These are phyloP conservation scores for Cordyceps fumosorosea DNA, from an alignment of 2,329 filamentous ascomycete genomes.

Conservation along the genomic window DNA sequence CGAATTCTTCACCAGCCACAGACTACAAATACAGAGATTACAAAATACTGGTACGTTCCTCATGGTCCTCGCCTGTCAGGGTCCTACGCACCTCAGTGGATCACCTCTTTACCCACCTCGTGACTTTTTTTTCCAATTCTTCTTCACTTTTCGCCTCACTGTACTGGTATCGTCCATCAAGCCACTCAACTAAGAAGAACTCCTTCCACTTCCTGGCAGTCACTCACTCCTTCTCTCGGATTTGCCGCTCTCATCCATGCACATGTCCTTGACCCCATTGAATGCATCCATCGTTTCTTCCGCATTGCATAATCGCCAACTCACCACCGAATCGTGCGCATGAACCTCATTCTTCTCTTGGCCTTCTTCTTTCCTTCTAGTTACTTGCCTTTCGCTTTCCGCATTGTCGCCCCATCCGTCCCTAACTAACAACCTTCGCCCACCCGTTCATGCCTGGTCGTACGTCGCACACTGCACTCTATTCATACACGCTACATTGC, in stretches of 20 bases:
- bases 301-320: not conserved
- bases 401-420: not conserved
- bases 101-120: not conserved
- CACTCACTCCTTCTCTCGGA: not conserved
- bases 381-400: not conserved
- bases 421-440: not conserved
- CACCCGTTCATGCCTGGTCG: conserved; percentile 1
- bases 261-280: not conserved
- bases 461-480: not conserved
- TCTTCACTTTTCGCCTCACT: not conserved
- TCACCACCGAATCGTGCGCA: not conserved
- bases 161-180: too few species aligned
- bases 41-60: not conserved
- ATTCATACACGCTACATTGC: not conserved
- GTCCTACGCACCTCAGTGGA: conserved; percentile 2
- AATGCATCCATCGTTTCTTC: not conserved
- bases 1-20: not conserved
- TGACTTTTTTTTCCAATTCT: not conserved
- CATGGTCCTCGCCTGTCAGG: not conserved
- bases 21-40: not conserved
- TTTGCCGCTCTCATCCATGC: not conserved
- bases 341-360: not conserved
- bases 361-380: not conserved
- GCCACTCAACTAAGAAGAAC: not conserved
- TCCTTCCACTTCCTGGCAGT: not conserved